A percentile compares a stretch with the other conserved stretches of the same genome.
These are phyloP conservation scores for Nakaseomyces nivariensis DNA, from an alignment of 1,139 yeast genomes.

Conservation along the genomic window DNA sequence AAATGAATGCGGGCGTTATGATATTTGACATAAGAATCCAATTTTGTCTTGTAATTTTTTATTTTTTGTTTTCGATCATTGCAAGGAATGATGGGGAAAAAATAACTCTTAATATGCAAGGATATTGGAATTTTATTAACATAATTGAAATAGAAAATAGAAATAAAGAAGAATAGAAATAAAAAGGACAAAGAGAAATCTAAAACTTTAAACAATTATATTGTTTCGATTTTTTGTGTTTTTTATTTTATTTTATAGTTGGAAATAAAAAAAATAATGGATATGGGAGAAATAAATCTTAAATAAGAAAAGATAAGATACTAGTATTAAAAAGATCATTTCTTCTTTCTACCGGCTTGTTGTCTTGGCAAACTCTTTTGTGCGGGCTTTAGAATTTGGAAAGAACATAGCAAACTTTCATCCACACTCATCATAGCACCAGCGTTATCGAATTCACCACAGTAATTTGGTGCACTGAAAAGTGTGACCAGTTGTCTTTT, in stretches of 20 bases:
- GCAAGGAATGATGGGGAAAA: not conserved
- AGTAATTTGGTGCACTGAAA: slow-evolving; percentile 92
- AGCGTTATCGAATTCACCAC: slow-evolving; percentile 96
- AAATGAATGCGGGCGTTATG: no score
- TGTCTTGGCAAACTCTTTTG: slow-evolving; percentile 48
- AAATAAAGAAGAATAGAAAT: not conserved
- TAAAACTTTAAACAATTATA: not conserved
- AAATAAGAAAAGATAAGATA: not conserved
- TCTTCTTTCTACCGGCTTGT: slow-evolving; percentile 28
- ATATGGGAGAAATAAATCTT: not conserved
- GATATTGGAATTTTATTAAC: not conserved
- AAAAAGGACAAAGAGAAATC: not conserved
- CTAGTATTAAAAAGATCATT: slow-evolving; percentile 6
- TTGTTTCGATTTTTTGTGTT: not conserved
- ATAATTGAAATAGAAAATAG: not conserved
- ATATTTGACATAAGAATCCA: no score
- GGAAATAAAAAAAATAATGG: not conserved
- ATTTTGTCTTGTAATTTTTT: no score
- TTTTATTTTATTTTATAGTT: not conserved
- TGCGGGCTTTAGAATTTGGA: slow-evolving; percentile 96
- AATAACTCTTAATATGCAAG: not conserved
- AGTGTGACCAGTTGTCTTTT: slow-evolving; percentile 90
- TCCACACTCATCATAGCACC: slow-evolving; percentile 99
- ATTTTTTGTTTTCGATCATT: not conserved
- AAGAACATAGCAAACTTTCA: slow-evolving; percentile 88